phyloP scores from a whole-genome alignment of 768 basidiomycete genomes.

The Tricholoma matsutake region DNA sequence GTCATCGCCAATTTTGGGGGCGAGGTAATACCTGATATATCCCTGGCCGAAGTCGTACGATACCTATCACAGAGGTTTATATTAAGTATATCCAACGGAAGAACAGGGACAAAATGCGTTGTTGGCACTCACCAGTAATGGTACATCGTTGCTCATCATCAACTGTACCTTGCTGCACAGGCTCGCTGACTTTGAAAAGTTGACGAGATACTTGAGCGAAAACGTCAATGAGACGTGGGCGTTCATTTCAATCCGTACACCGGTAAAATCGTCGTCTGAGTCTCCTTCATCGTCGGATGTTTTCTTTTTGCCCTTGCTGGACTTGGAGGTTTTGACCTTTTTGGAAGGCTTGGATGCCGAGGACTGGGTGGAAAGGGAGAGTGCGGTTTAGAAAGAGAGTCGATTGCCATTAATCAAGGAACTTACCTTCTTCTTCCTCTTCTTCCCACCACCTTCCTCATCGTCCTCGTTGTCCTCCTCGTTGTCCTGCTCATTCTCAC shows the following conservation, averaged over 20 bases:
- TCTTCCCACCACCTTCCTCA: slow-evolving; percentile 54
- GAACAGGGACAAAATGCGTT: not conserved
- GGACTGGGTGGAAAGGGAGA: slow-evolving; percentile 24
- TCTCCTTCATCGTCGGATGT: slow-evolving; percentile 31
- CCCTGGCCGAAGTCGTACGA: slow-evolving; percentile 90
- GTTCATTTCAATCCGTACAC: slow-evolving; percentile 81
- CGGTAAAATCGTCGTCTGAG: slow-evolving; percentile 47
- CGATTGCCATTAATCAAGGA: not conserved
- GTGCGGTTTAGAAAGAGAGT: not conserved
- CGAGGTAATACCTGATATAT: slow-evolving; percentile 90
- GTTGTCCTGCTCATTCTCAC: slow-evolving; percentile 51
- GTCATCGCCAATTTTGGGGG: slow-evolving; percentile 92
- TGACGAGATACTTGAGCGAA: slow-evolving; percentile 94
- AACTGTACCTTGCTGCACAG: slow-evolving; percentile 73
- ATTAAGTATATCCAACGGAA: not conserved
- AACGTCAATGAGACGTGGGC: slow-evolving; percentile 91
- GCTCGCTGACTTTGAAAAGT: slow-evolving; percentile 88
- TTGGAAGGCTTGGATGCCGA: slow-evolving; percentile 41
- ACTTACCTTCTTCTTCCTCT: slow-evolving; percentile 68
- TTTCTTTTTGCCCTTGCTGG: slow-evolving; percentile 57
- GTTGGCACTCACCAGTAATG: slow-evolving; percentile 66
- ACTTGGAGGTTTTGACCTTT: slow-evolving; percentile 43
- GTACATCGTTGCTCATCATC: slow-evolving; percentile 91
- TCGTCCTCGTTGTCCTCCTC: slow-evolving; percentile 49
- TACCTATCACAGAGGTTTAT: slow-evolving; percentile 47